Base-by-base conservation (phyloP, 2,329 filamentous ascomycete genomes). In the Trichoderma citrinoviride region DNA sequence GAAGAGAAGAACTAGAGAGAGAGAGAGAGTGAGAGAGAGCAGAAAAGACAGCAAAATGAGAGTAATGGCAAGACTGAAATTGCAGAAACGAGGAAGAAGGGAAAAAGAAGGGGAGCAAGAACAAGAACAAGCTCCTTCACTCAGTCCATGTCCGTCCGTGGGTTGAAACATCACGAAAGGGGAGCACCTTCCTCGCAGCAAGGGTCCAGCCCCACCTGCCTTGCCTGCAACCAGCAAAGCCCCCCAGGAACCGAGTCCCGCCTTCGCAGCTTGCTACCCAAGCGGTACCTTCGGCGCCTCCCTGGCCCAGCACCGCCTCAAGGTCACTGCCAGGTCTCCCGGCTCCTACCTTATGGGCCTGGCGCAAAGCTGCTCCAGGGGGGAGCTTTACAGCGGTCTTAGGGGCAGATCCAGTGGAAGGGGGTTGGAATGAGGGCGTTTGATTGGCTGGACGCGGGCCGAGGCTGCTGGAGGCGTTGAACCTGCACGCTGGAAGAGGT, bases 81-180 rank as follows among this genome's bases (percentile, higher is more conserved):
- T 64, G 57, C 41, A 33, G 47, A 58, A 58, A 46, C 19, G 33
- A 44, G n/a, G 27, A 46, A 41, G 15, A 54, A 54, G 41, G 53
- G 41, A 33, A 27, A 54, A 53, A 41, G 41, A 73, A 69, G 70
- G 75, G 72, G 58, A 53, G 46, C 69, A n/a, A n/a, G n/a, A n/a
- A 67, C 65, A 66, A 64, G 53, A 14, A 37, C 52, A 56, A 49
- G 50, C 33, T 50, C 54, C 58, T 58, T 54, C 53, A 67, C 67
- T 62, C 63, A 66, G 40, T 43, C 33, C 21, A 53, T 23, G 37
- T 47, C 55, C 23, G 47, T 47, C 55, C 19, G 19, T 49, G 47
- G n/a, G 61, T 63, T 63, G 61, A 63, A 63, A 63, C 61, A 63
- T 63, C 50, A 23, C 58, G 58, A 61, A 61, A 61, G 47, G 58